phyloP scores from a whole-genome alignment of 192 early-diverging fungal species.

The Physocladia obscura region DNA sequence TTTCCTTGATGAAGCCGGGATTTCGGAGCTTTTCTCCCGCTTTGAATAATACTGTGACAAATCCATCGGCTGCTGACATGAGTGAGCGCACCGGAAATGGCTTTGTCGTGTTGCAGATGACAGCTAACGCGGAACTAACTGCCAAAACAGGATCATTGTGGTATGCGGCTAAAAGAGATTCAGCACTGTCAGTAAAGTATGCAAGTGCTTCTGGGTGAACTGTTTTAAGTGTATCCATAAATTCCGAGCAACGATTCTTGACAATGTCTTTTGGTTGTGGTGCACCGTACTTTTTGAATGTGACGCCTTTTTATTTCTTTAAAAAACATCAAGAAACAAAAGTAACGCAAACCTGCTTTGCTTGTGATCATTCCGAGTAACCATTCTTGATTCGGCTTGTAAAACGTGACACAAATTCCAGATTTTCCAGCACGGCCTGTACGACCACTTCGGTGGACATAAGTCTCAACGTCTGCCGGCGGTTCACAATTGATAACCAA shows the following conservation, averaged over 20 bases:
- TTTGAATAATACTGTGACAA: conserved; percentile 76
- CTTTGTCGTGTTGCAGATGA: conserved; percentile 80
- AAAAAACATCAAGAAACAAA: background rate
- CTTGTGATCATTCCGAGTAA: conserved; percentile 75
- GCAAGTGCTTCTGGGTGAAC: conserved; percentile 75
- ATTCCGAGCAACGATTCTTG: conserved; percentile 72
- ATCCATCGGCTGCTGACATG: conserved; percentile 78
- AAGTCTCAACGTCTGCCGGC: conserved; percentile 88
- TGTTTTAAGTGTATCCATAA: conserved; percentile 64
- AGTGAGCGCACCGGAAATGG: conserved; percentile 82
- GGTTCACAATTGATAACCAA: conserved; percentile 96
- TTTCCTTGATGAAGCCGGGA: conserved; percentile 80
- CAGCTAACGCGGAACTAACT: conserved; percentile 81
- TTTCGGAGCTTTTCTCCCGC: conserved; percentile 70
- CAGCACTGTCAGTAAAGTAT: conserved; percentile 75
- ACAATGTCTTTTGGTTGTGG: conserved; percentile 92
- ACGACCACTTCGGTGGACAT: conserved; percentile 93
- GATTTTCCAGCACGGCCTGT: conserved; percentile 87
- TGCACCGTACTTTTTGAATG: conserved; percentile 75
- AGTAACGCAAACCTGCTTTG: conserved; percentile 55
- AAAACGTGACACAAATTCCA: conserved; percentile 92
- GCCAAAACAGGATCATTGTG: conserved; percentile 74
- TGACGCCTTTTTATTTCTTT: conserved; percentile 38
- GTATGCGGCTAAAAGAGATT: conserved; percentile 68
- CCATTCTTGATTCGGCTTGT: conserved; percentile 82